phyloP scores from a whole-genome alignment of 352 stramenopile genomes.

The Globisporangium barbulae region DNA sequence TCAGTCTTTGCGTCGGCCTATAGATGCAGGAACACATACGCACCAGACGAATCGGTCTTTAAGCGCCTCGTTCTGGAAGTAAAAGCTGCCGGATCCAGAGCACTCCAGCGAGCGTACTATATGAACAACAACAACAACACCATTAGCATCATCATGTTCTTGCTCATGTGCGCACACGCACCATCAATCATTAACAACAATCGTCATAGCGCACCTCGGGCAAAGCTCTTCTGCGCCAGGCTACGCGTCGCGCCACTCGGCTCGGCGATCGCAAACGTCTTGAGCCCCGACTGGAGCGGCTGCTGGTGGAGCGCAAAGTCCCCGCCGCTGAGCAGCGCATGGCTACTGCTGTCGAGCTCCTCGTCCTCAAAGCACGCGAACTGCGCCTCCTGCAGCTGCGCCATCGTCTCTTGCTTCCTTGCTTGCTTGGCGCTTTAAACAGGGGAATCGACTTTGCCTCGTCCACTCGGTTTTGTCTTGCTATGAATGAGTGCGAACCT shows the following conservation, averaged over 20 bases:
- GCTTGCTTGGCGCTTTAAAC: not conserved
- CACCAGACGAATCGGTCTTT: slow-evolving; percentile 68
- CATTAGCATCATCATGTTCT: not conserved
- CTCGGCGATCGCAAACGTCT: slow-evolving; percentile 17
- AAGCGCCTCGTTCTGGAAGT: slow-evolving; percentile 68
- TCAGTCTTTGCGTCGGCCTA: not conserved
- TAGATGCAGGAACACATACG: not conserved
- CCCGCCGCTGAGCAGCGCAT: slow-evolving; percentile 12
- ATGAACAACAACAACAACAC: not conserved
- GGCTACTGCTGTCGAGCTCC: slow-evolving; percentile 20
- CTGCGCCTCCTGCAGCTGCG: slow-evolving; percentile 59
- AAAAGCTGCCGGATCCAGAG: slow-evolving; percentile 62
- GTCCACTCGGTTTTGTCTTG: not conserved
- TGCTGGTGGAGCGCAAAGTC: slow-evolving; percentile 8
- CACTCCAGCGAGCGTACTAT: slow-evolving; percentile 65
- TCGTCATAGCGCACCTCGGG: slow-evolving; percentile 30
- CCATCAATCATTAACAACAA: slow-evolving; percentile 1
- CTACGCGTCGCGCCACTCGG: slow-evolving; percentile 20
- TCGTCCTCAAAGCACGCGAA: slow-evolving; percentile 76
- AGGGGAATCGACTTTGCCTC: slow-evolving; percentile 7
- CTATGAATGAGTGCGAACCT: not conserved
- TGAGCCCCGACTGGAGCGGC: slow-evolving; percentile 8
- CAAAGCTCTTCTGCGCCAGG: slow-evolving; percentile 55
- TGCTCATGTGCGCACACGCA: slow-evolving; percentile 6
- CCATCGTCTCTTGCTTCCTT: slow-evolving; percentile 19